Evolutionary conservation across 441 rosid genomes (phyloP).

Genomic region (Populus hybrid): DNA sequence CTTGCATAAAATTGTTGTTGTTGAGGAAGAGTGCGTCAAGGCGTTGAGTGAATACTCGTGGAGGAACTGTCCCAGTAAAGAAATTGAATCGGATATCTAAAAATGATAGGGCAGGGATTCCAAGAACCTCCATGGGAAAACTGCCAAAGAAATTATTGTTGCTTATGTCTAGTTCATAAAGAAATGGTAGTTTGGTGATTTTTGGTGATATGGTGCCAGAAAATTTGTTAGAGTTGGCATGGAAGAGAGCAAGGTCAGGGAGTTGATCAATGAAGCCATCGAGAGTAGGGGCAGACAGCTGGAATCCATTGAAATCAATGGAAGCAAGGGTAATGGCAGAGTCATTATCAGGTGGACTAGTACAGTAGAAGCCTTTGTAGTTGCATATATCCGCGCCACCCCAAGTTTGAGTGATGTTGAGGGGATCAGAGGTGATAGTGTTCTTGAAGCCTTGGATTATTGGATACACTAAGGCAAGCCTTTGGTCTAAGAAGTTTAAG

Average conservation of each 20-base stretch:
- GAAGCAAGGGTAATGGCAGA: constrained; percentile 40
- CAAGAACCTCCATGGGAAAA: constrained; percentile 33
- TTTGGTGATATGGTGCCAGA: too few species aligned
- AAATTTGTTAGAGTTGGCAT: background rate
- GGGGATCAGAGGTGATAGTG: constrained; percentile 38
- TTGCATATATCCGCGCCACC: constrained; percentile 40
- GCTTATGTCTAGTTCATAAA: constrained; percentile 53
- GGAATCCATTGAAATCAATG: constrained; percentile 44
- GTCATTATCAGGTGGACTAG: constrained; percentile 41
- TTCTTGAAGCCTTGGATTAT: constrained; percentile 45
- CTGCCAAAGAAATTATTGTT: constrained; percentile 42
- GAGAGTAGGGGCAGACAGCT: constrained; percentile 31
- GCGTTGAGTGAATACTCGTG: constrained; percentile 23
- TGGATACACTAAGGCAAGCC: constrained; percentile 36
- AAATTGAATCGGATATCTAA: constrained; percentile 45
- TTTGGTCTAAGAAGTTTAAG: constrained; percentile 32
- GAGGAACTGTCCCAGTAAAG: constrained; percentile 44
- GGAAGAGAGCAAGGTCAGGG: constrained; percentile 47
- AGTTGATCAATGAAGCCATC: constrained; percentile 44
- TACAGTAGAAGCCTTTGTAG: constrained; percentile 24
- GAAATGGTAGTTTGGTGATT: constrained; percentile 11
- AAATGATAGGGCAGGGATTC: constrained; percentile 23
- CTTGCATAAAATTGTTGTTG: constrained; percentile 37
- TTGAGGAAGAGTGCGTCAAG: constrained; percentile 42
- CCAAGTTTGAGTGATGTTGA: constrained; percentile 38